Evolutionary conservation across 768 basidiomycete species (phyloP).

Genomic region (Sarcodon aspratus): DNA sequence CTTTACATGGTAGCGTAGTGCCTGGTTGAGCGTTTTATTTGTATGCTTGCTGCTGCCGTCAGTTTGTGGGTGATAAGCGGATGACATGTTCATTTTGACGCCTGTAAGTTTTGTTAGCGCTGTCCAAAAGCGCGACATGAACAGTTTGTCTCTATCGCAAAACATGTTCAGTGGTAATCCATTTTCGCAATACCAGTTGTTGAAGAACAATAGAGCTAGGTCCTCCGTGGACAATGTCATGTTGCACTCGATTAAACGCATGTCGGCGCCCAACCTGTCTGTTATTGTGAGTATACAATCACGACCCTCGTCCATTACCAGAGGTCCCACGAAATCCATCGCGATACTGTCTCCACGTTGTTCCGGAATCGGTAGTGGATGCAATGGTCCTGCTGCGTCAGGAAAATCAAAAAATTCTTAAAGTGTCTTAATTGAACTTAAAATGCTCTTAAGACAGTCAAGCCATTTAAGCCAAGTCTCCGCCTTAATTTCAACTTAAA

Average conservation of each 20-base stretch:
- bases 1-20: conserved; percentile 10
- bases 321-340: conserved; percentile 19
- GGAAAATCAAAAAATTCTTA: too few relatives aligned
- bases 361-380: conserved; percentile 11
- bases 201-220: conserved; percentile 13
- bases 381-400: conserved; percentile 16
- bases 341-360: conserved; percentile 10
- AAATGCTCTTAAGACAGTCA: too few relatives aligned
- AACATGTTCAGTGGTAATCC: conserved; percentile 20
- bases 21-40: conserved; percentile 16
- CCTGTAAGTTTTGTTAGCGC: conserved; percentile 14
- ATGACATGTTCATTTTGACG: conserved; percentile 18
- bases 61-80: conserved; percentile 25
- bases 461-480: too few relatives aligned
- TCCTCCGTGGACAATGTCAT: conserved; percentile 7
- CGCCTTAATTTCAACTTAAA: too few relatives aligned
- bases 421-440: too few relatives aligned
- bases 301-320: conserved; percentile 13
- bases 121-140: conserved; percentile 24
- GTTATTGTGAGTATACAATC: conserved; percentile 17
- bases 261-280: conserved; percentile 8
- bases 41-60: conserved; percentile 21
- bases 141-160: too few relatives aligned
- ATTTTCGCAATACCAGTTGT: conserved; percentile 18
- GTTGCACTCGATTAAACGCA: conserved; percentile 2